phyloP scores from a whole-genome alignment of 805 yeast genomes.

The Nematodospora valgi region DNA sequence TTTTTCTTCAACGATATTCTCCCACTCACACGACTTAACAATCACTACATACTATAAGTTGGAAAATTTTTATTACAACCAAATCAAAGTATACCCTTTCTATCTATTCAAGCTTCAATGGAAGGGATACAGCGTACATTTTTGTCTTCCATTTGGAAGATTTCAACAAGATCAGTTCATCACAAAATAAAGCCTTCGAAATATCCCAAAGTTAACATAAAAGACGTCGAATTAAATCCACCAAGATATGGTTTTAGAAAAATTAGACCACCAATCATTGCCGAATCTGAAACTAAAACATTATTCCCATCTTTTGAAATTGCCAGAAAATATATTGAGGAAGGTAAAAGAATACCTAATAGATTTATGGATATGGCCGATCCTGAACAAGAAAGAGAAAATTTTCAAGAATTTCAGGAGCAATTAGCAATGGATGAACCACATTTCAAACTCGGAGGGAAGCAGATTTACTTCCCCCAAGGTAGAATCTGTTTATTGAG shows the following conservation, averaged over 20 bases:
- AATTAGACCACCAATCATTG: constrained; percentile 34
- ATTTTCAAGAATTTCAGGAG: constrained; percentile 38
- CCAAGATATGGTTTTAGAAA: constrained; percentile 39
- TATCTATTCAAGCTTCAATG: too few relatives aligned
- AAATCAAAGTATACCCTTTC: too few relatives aligned
- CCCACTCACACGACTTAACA: too few relatives aligned
- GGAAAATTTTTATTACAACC: too few relatives aligned
- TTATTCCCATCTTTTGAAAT: constrained; percentile 37
- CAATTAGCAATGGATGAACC: constrained; percentile 55
- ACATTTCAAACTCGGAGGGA: constrained; percentile 80
- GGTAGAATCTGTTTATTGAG: constrained; percentile 77
- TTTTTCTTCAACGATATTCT: too few relatives aligned
- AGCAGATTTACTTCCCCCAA: constrained; percentile 76
- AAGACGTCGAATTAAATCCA: constrained; percentile 35
- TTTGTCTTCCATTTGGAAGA: constrained; percentile 9
- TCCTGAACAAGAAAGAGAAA: constrained; percentile 31
- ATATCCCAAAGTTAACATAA: constrained; percentile 39
- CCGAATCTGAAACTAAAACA: constrained; percentile 35
- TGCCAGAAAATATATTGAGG: constrained; percentile 28
- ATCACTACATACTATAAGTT: too few relatives aligned
- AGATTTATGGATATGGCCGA: constrained; percentile 33
- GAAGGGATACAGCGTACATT: not conserved
- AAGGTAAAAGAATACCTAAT: constrained; percentile 42
- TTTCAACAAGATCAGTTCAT: constrained; percentile 22
- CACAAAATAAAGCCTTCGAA: constrained; percentile 26